Base-by-base conservation (phyloP, 345 rosid species). In the Passiflora organensis region DNA sequence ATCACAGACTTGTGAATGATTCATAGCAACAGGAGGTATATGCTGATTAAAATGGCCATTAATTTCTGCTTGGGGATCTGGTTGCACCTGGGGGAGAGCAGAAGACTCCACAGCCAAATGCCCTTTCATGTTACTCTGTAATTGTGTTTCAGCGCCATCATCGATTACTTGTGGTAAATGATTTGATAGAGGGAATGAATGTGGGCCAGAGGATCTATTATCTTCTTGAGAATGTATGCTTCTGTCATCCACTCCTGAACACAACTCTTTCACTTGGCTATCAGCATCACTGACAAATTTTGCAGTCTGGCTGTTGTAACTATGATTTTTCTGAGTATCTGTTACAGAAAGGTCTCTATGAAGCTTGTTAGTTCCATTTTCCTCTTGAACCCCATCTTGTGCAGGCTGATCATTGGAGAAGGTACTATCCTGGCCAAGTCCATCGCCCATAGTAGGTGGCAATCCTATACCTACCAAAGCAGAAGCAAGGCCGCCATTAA, bases 1-100 rank as follows among this genome's bases (percentile, higher is more conserved):
- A 54, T 74, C 65, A 70, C 51, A 73, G 51, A 77, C 64, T 70
- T 80, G 78, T 54, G 78, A 62, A 59, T 84, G 96, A 34, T 70
- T 75, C 45, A 66, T 59, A 65, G 67, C 62, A 73, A 53, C 67
- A 66, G 70, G 54, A 67, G 78, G 56, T 49, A 72, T 73, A 61
- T 70, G 74, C 54, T 69, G 64, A 63, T 53, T 39, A 13, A 51
- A 60, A 56, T 61, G 62, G 41, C 24, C 44, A 34, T 67, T 68
- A 55, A 22, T 63, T 21, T 63, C 78, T 21, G 76, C 34, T 28
- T 8, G 34, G 8, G 34, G 34, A 2, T 28, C 34, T 8, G 8
- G 8, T 2, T 28, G 34, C 8, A 8, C 34, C 8, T 28, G 20
- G n/a, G 25, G 58, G 49, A 43, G 43, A 49, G 60, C 18, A 43